Percentiles rank a stretch among this genome's conserved stretches.
Evolutionary conservation across 768 basidiomycete species (phyloP).

Genomic region (Suillus plorans): DNA sequence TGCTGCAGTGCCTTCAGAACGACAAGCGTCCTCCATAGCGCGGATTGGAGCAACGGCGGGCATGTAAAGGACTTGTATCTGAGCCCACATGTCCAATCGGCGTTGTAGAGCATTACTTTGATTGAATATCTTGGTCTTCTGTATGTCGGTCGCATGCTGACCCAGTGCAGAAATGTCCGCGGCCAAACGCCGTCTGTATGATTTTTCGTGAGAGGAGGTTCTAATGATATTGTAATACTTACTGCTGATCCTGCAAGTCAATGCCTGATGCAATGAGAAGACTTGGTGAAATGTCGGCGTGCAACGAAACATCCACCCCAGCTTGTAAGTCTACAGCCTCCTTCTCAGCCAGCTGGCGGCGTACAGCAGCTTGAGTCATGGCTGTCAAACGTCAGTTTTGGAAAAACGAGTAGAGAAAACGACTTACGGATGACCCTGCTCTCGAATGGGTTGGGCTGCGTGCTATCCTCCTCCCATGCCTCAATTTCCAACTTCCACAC

Average conservation of each 20-base stretch:
- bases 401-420: not conserved
- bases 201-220: not conserved
- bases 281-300: not conserved
- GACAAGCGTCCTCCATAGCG: not conserved
- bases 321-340: not conserved
- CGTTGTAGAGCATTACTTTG: not conserved
- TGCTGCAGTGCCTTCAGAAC: not conserved
- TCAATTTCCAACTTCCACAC: not conserved
- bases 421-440: not conserved
- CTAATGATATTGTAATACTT: not conserved
- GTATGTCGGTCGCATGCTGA: not conserved
- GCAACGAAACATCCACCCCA: not conserved
- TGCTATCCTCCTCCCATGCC: not conserved
- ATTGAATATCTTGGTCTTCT: not conserved
- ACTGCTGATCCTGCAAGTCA: not conserved
- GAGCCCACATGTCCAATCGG: not conserved
- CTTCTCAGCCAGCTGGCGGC: constrained; percentile 9
- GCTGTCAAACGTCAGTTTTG: not conserved
- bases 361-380: not conserved
- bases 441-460: not conserved
- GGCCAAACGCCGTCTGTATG: too few species aligned
- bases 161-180: not conserved
- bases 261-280: not conserved
- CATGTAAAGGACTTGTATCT: not conserved
- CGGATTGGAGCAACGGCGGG: not conserved